phyloP scores from a whole-genome alignment of 2,329 filamentous ascomycete species.

The Dactylellina leptospora region DNA sequence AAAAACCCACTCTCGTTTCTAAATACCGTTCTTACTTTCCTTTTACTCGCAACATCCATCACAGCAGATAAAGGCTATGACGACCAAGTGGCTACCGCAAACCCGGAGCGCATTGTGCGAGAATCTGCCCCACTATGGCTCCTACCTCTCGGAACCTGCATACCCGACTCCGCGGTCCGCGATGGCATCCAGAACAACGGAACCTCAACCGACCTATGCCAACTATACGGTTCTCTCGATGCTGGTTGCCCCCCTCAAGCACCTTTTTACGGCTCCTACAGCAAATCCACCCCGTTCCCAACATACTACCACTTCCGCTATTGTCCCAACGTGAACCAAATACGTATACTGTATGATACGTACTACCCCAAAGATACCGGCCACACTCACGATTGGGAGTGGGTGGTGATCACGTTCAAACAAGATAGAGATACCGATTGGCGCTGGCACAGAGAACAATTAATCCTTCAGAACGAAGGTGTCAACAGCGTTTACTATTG shows the following conservation, averaged over 20 bases:
- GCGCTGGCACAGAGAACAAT: slow-evolving; percentile 45
- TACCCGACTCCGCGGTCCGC: slow-evolving; percentile 39
- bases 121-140: slow-evolving; percentile 54
- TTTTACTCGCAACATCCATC: slow-evolving; percentile 28
- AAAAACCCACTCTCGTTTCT: slow-evolving; percentile 42
- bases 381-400: slow-evolving; percentile 51
- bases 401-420: slow-evolving; percentile 47
- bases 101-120: slow-evolving; percentile 48
- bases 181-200: slow-evolving; percentile 51
- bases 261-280: slow-evolving; percentile 47
- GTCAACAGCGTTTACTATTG: slow-evolving; percentile 29
- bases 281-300: slow-evolving; percentile 47
- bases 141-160: slow-evolving; percentile 50
- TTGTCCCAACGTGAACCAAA: slow-evolving; percentile 51
- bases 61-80: slow-evolving; percentile 36
- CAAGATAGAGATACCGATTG: slow-evolving; percentile 33
- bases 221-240: slow-evolving; percentile 43
- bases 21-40: slow-evolving; percentile 42
- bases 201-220: slow-evolving; percentile 38
- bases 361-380: slow-evolving; percentile 47
- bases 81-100: slow-evolving; percentile 39
- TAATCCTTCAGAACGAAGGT: slow-evolving; percentile 49
- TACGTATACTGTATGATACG: slow-evolving; percentile 45
- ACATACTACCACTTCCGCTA: slow-evolving; percentile 50
- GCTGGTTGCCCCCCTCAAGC: slow-evolving; percentile 40